phyloP scores from a whole-genome alignment of 164 flowering plant species.

The Platanus orientalis region DNA sequence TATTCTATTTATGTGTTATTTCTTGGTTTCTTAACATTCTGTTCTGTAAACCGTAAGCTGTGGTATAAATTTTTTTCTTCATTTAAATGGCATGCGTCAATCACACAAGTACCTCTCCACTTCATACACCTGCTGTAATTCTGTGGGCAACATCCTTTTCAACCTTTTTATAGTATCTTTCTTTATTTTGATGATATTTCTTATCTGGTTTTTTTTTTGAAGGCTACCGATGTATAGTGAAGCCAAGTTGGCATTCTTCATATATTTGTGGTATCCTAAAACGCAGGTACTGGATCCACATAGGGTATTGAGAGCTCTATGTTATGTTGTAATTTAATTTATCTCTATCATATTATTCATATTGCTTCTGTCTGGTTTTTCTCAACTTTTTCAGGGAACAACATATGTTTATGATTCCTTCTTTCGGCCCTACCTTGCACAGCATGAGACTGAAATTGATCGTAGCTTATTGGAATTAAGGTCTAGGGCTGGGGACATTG shows the following conservation, averaged over 20 bases:
- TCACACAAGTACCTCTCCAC: too few species aligned
- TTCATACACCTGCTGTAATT: too few species aligned
- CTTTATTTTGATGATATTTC: constrained; percentile 10
- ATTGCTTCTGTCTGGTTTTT: background rate
- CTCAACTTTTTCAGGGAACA: constrained; percentile 60
- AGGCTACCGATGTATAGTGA: constrained; percentile 99
- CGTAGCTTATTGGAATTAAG: constrained; percentile 76
- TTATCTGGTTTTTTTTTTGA: constrained; percentile 22
- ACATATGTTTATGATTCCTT: constrained; percentile 89
- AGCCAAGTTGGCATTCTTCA: constrained; percentile 85
- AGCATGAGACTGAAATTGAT: constrained; percentile 93
- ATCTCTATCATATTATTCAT: background rate
- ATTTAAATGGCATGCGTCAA: too few species aligned
- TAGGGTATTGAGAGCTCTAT: background rate
- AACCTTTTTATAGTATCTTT: too few species aligned
- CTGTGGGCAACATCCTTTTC: too few species aligned
- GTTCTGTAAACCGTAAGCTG: too few species aligned
- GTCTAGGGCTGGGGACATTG: constrained; percentile 81
- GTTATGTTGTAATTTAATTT: background rate
- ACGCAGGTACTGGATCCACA: constrained; percentile 46
- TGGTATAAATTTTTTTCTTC: too few species aligned
- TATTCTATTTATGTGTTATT: too few species aligned
- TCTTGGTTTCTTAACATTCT: too few species aligned
- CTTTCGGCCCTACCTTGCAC: constrained; percentile 75
- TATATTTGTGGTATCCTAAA: constrained; percentile 91